These are phyloP conservation scores for Agaricus bisporus DNA, from an alignment of 768 basidiomycete species.

Conservation along the genomic window DNA sequence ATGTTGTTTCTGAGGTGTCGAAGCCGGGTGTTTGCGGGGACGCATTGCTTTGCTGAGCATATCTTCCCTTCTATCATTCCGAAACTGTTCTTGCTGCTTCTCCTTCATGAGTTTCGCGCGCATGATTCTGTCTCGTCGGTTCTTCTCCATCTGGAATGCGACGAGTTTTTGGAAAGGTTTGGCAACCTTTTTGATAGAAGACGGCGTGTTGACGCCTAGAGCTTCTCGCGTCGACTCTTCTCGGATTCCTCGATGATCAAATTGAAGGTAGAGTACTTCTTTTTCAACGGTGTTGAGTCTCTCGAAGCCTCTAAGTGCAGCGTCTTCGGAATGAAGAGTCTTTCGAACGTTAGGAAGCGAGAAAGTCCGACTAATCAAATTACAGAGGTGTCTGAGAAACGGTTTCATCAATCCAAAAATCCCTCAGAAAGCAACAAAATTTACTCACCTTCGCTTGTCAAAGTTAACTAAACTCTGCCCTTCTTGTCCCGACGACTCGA, in stretches of 20 bases:
- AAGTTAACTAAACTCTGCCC: slow-evolving; percentile 65
- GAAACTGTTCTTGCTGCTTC: slow-evolving; percentile 68
- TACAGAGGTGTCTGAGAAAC: slow-evolving; percentile 52
- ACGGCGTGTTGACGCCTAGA: slow-evolving; percentile 29
- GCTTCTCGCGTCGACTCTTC: slow-evolving; percentile 73
- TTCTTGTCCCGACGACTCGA: slow-evolving; percentile 49
- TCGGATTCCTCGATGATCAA: slow-evolving; percentile 67
- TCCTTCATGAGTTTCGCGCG: slow-evolving; percentile 69
- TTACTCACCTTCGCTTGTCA: slow-evolving; percentile 67
- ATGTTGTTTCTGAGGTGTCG: slow-evolving; percentile 60
- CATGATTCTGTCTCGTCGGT: slow-evolving; percentile 66
- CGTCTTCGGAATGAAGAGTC: slow-evolving; percentile 44
- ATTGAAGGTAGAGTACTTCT: slow-evolving; percentile 53
- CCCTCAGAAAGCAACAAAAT: neutral
- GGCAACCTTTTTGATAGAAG: slow-evolving; percentile 45
- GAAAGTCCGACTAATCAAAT: slow-evolving; percentile 52
- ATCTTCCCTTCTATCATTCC: slow-evolving; percentile 69
- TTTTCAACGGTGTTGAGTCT: slow-evolving; percentile 72
- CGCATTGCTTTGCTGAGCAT: slow-evolving; percentile 73
- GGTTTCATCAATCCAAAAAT: slow-evolving; percentile 8
- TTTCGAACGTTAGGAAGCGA: slow-evolving; percentile 36
- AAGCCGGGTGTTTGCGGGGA: slow-evolving; percentile 38
- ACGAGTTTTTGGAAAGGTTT: slow-evolving; percentile 68
- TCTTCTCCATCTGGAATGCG: slow-evolving; percentile 70
- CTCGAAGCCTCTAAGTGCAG: slow-evolving; percentile 64